Percentiles rank a stretch among this genome's conserved stretches.
phyloP scores from a whole-genome alignment of 805 yeast species.

The Ogataea paradorogensis region DNA sequence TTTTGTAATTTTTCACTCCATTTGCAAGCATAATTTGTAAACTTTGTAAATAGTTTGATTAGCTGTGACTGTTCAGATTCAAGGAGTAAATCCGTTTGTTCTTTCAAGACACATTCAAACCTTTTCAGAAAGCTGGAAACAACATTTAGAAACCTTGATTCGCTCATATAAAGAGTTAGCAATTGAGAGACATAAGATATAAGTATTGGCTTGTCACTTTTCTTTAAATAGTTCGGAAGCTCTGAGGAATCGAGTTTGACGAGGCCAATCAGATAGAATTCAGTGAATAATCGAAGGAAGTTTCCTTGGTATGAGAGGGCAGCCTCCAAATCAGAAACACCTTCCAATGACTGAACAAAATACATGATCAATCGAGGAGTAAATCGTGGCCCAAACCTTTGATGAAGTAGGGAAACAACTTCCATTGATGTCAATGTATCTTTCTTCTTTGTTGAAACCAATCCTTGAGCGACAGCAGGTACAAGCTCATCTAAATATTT shows the following conservation, averaged over 20 bases:
- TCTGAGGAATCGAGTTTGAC: conserved; percentile 43
- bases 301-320: conserved; percentile 43
- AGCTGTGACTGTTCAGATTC: conserved; percentile 31
- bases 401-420: conserved; percentile 71
- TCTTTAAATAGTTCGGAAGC: conserved; percentile 31
- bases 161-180: neutral
- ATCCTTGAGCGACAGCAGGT: conserved; percentile 59
- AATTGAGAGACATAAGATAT: conserved; percentile 22
- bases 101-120: conserved; percentile 37
- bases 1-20: conserved; percentile 36
- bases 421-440: conserved; percentile 66
- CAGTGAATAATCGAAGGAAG: conserved; percentile 51
- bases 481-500: conserved; percentile 73
- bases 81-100: conserved; percentile 28
- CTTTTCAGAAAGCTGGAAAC: conserved; percentile 46
- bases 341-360: conserved; percentile 35
- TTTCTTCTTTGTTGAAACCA: conserved; percentile 47
- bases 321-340: conserved; percentile 23
- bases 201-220: conserved; percentile 32
- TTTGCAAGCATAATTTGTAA: conserved; percentile 41
- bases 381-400: conserved; percentile 57
- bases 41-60: conserved; percentile 39
- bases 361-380: conserved; percentile 46
- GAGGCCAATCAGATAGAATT: conserved; percentile 56
- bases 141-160: neutral